These are phyloP conservation scores for Cokeromyces recurvatus DNA, from an alignment of 371 early-diverging fungal species.

Conservation along the genomic window DNA sequence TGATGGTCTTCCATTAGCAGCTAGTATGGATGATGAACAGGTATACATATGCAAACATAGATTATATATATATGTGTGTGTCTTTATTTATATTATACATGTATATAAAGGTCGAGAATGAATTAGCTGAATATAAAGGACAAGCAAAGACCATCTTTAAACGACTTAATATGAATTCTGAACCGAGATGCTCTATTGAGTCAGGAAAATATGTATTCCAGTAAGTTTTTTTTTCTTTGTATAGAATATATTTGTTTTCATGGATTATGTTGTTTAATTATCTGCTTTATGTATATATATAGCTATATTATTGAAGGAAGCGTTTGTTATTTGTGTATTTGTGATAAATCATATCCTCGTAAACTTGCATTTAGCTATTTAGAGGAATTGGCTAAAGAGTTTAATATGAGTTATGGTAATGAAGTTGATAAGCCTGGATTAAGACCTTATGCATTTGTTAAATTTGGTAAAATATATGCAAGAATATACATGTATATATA, in stretches of 20 bases:
- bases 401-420: conserved; percentile 85
- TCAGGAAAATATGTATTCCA: conserved; percentile 85
- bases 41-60: conserved; percentile 52
- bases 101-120: conserved; percentile 54
- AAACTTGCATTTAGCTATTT: conserved; percentile 94
- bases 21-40: conserved; percentile 97
- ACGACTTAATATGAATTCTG: conserved; percentile 79
- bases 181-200: conserved; percentile 93
- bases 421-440: conserved; percentile 82
- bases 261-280: neutral
- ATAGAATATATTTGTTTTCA: neutral
- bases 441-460: conserved; percentile 95
- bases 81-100: too few species aligned
- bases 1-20: conserved; percentile 94
- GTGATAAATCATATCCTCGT: conserved; percentile 92
- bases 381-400: conserved; percentile 93
- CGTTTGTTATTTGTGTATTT: conserved; percentile 91
- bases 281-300: neutral
- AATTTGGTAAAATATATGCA: conserved; percentile 77
- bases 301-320: conserved; percentile 94
- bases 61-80: too few species aligned
- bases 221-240: conserved; percentile 49
- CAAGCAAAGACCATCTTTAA: conserved; percentile 92
- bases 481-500: too few species aligned
- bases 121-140: conserved; percentile 88